These are phyloP conservation scores for Leptographium radiaticola DNA, from an alignment of 2,329 filamentous ascomycete genomes.

Conservation along the genomic window DNA sequence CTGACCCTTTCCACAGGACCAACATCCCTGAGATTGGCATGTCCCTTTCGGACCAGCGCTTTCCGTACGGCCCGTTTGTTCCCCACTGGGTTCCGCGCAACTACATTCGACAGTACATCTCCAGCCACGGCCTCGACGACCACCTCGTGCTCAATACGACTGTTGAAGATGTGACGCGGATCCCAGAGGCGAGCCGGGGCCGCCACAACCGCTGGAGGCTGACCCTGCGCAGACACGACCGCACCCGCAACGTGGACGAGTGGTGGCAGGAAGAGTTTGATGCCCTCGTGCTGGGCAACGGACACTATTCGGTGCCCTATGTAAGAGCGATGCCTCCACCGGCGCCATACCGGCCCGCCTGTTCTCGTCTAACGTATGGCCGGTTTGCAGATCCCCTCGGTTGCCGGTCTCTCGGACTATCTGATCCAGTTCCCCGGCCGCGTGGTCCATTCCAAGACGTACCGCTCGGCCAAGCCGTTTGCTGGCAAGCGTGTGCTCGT, in stretches of 20 bases:
- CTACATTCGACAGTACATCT: conserved; percentile 43
- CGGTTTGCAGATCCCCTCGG: conserved; percentile 18
- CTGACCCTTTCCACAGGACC: conserved; percentile 22
- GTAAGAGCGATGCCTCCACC: conserved; percentile 18
- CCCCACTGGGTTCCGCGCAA: conserved; percentile 40
- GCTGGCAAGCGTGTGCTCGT: conserved; percentile 62
- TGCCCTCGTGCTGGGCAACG: conserved; percentile 45
- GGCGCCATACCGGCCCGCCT: not conserved
- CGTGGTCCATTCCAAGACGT: conserved; percentile 64
- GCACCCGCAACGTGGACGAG: conserved; percentile 29
- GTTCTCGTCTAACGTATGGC: not conserved
- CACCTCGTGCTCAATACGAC: conserved; percentile 36
- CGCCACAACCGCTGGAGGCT: conserved; percentile 36
- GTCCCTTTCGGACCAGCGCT: conserved; percentile 46
- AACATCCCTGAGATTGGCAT: conserved; percentile 38
- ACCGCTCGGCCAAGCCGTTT: conserved; percentile 53
- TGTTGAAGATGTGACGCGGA: conserved; percentile 36
- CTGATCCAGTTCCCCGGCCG: conserved; percentile 32
- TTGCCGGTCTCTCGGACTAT: conserved; percentile 34
- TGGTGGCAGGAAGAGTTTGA: conserved; percentile 52
- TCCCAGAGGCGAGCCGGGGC: conserved; percentile 9
- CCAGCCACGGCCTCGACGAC: conserved; percentile 31
- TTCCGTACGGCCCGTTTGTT: conserved; percentile 47
- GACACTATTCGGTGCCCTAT: conserved; percentile 48
- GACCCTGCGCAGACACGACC: conserved; percentile 33